These are phyloP conservation scores for Apiotrichum mycotoxinovorans DNA, from an alignment of 1,284 basidiomycete species.

Conservation along the genomic window DNA sequence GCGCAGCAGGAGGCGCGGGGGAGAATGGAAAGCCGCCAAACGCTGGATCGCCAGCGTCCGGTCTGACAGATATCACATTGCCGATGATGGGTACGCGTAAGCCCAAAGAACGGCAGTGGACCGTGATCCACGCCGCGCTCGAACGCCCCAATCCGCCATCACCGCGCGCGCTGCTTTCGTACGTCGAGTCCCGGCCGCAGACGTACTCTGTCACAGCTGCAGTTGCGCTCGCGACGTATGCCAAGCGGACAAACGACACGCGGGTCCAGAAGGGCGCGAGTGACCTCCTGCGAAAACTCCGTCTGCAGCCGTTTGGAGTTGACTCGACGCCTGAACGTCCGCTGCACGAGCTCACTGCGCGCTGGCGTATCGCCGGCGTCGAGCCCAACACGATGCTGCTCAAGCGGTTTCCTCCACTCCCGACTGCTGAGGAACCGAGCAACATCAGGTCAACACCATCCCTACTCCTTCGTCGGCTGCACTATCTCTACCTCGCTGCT, in stretches of 20 bases:
- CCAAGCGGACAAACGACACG: constrained; percentile 1
- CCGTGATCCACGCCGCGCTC: constrained; percentile 6
- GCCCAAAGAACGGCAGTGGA: not conserved
- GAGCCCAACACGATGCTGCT: not conserved
- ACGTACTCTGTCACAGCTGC: not conserved
- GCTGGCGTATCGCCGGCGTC: not conserved
- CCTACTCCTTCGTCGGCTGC: constrained; percentile 7
- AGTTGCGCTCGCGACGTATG: constrained; percentile 3
- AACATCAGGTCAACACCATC: not conserved
- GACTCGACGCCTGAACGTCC: not conserved
- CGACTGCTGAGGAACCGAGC: not conserved
- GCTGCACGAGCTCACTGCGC: not conserved
- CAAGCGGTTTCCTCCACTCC: not conserved
- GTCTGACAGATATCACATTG: no score
- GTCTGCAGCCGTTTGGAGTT: not conserved
- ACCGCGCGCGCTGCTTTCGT: not conserved
- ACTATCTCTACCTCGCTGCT: constrained; percentile 3
- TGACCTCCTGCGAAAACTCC: not conserved
- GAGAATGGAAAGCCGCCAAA: no score
- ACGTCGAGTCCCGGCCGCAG: not conserved
- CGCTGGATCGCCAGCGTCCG: no score
- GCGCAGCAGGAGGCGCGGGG: no score
- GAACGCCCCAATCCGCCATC: not conserved
- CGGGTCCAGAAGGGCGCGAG: not conserved
- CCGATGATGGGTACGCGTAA: not conserved